phyloP scores from a whole-genome alignment of 1,284 basidiomycete species.

The Coriolopsis trogii region DNA sequence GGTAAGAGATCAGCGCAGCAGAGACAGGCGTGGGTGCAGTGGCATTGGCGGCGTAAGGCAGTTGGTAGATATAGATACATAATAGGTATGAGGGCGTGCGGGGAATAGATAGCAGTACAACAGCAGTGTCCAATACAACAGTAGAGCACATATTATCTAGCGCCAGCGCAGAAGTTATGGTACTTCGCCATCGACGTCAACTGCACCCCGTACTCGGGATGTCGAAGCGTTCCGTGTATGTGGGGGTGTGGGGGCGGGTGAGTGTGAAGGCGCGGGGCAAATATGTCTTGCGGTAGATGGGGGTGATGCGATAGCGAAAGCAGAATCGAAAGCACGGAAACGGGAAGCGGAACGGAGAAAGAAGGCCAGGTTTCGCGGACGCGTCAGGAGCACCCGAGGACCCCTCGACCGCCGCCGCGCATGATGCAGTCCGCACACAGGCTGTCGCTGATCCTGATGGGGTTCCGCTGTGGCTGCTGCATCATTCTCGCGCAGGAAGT shows the following conservation, averaged over 20 bases:
- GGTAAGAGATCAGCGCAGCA: background rate
- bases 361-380: conserved; percentile 6
- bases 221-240: background rate
- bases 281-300: background rate
- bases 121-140: conserved; percentile 16
- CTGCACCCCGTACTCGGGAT: conserved; percentile 15
- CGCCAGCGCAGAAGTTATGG: conserved; percentile 29
- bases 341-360: conserved; percentile 3
- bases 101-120: conserved; percentile 29
- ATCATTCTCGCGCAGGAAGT: conserved; percentile 65
- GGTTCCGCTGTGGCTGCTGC: conserved; percentile 70
- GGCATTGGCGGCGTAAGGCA: conserved; percentile 18
- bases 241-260: conserved; percentile 1
- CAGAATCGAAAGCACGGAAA: background rate
- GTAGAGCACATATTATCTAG: conserved; percentile 22
- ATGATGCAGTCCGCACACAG: conserved; percentile 59
- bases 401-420: conserved; percentile 36
- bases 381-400: conserved; percentile 26
- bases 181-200: conserved; percentile 19
- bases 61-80: conserved; percentile 23
- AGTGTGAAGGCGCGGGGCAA: background rate
- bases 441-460: conserved; percentile 69
- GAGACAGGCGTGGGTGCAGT: conserved; percentile 2
- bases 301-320: background rate
- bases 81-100: conserved; percentile 14